Evolutionary conservation across 306 rosid species (phyloP), one percentile per base, ranked within the genome.

Genomic region (Vicia sativa): DNA sequence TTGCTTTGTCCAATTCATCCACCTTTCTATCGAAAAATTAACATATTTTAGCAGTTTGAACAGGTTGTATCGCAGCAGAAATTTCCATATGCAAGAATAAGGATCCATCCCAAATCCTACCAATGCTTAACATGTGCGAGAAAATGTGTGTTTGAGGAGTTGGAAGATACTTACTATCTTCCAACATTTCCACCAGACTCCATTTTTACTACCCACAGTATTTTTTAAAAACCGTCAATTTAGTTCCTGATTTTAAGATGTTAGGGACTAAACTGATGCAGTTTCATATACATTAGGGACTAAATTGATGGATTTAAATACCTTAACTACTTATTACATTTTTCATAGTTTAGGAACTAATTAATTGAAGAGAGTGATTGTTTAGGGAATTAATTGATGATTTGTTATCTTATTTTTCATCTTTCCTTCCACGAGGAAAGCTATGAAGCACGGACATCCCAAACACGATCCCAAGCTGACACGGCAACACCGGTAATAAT

Each of bases 21-120:
- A 95, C 91, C 99, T 95, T 88, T 84, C 96, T 87, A 95, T 91
- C 89, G 79, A 81, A 87, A 92, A 86, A 83, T 85, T 83, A 80
- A 74, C 69, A 69, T 70, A 75, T 83, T 76, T 93, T 87, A 90
- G 91, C 71, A 67, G 50, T 75, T 74, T 69, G 73, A 58, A 71
- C 19, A 61, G 50, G 15, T 78, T 58, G 39, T 4, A 16, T 50
- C n/a, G 57, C 65, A 74, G 18, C 66, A 35, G 42, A 61, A 50
- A 48, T 56, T 9, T 43, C 26, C 46, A 70, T 13, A 46, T 2
- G 25, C 59, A 42, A 62, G 4, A 42, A 38, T 50, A 42, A 62
- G 12, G 13, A 74, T 68, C 53, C 52, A 23, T 9, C 46, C 31
- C 65, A 77, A 64, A 45, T 15, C 48, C 18, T 35, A 67, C 9